Conservation (phyloP, 2,329 filamentous ascomycete species). For the Harringtonia lauricola region DNA sequence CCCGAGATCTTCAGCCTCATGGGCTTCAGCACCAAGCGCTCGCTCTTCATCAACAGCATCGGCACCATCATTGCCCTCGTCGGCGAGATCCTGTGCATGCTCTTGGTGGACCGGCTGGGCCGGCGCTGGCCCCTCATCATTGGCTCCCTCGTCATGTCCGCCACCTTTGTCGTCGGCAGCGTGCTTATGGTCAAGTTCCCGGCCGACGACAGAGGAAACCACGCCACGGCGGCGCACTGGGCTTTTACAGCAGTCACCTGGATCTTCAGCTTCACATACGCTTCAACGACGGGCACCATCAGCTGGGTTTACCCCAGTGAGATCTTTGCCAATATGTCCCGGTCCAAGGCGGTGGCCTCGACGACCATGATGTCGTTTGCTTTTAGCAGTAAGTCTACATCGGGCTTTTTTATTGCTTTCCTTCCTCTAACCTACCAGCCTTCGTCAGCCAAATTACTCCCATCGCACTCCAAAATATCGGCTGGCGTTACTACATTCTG, state of each 20-base stretch:
- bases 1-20: conserved; percentile 44
- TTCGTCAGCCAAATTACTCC: conserved; percentile 17
- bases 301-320: conserved; percentile 12
- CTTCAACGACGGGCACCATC: neutral
- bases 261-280: conserved; percentile 1
- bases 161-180: conserved; percentile 4
- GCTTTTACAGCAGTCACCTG: conserved; percentile 10
- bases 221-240: conserved; percentile 15
- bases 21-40: conserved; percentile 42
- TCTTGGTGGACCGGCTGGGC: conserved; percentile 14
- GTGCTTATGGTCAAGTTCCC: conserved; percentile 18
- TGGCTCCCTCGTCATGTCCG: conserved; percentile 11
- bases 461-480: conserved; percentile 10
- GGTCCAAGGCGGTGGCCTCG: conserved; percentile 11
- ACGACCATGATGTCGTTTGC: conserved; percentile 11
- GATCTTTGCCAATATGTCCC: conserved; percentile 16
- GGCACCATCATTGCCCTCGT: conserved; percentile 21
- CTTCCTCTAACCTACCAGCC: conserved; percentile 3
- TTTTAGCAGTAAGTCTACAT: conserved; percentile 7
- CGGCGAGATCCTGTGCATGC: conserved; percentile 8
- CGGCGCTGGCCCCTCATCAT: conserved; percentile 14
- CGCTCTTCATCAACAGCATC: conserved; percentile 50
- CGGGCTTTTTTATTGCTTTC: too few relatives aligned
- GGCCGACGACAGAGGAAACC: conserved; percentile 5
- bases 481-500: conserved; percentile 14